Conservation (phyloP, 345 rosid species). For the Trapa bicornis region DNA sequence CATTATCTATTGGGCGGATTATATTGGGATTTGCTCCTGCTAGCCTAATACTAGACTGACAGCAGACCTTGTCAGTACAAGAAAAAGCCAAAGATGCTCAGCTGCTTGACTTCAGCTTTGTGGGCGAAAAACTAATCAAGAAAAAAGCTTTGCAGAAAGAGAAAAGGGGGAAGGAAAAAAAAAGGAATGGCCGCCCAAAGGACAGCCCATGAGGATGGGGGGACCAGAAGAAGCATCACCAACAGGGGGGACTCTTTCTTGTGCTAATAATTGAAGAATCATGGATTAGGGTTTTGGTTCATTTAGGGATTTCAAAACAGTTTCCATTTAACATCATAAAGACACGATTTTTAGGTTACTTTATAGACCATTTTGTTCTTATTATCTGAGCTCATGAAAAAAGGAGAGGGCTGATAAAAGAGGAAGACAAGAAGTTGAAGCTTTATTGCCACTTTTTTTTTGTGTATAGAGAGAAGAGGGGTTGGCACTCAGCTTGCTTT, state of each 20-base stretch:
- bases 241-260: constrained; percentile 17
- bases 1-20: too few relatives aligned
- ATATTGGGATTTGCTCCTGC: not conserved
- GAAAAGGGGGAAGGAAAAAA: not conserved
- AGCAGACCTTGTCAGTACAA: not conserved
- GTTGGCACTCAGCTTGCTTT: constrained; percentile 21
- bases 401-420: constrained; percentile 4
- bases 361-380: constrained; percentile 11
- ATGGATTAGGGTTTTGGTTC: constrained; percentile 17
- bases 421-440: not conserved
- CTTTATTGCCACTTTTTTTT: constrained; percentile 3
- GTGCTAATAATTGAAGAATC: constrained; percentile 34
- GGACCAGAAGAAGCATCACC: constrained; percentile 19
- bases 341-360: constrained; percentile 12
- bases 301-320: constrained; percentile 12
- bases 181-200: constrained; percentile 16
- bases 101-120: not conserved
- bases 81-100: not conserved
- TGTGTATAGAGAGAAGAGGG: constrained; percentile 14
- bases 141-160: constrained; percentile 6
- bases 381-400: constrained; percentile 10
- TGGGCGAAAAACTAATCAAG: not conserved
- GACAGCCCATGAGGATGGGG: constrained; percentile 12
- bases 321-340: constrained; percentile 11
- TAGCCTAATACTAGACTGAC: not conserved